Conservation (phyloP, 2,329 filamentous ascomycete genomes). For the Alternaria hordeiaustralica region DNA sequence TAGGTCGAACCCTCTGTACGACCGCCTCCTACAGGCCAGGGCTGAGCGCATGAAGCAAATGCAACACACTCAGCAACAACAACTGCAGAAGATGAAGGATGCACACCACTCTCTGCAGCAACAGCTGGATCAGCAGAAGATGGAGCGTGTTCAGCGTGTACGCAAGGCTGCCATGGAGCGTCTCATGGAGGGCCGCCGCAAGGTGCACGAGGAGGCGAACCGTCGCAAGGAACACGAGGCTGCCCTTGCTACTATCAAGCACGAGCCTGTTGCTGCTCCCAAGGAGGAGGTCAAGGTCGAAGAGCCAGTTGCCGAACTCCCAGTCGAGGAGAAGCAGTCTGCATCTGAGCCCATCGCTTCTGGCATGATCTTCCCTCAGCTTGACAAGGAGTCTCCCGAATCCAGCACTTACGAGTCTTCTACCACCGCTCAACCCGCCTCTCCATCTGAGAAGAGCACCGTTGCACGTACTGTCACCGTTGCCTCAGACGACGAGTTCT, state of each 20-base stretch:
- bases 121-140: constrained; percentile 33
- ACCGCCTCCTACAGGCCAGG: constrained; percentile 34
- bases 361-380: constrained; percentile 95
- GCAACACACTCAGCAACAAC: constrained; percentile 25
- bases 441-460: constrained; percentile 38
- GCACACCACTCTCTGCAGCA: constrained; percentile 25
- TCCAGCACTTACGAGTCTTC: constrained; percentile 76
- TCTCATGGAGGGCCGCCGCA: constrained; percentile 38
- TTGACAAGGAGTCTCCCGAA: constrained; percentile 90
- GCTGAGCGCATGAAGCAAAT: constrained; percentile 30
- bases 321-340: constrained; percentile 43
- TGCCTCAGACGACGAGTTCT: constrained; percentile 59
- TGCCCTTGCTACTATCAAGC: constrained; percentile 21
- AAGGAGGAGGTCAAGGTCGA: constrained; percentile 19
- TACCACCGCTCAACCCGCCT: constrained; percentile 36
- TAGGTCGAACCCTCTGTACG: constrained; percentile 25
- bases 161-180: constrained; percentile 47
- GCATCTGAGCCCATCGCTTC: constrained; percentile 30
- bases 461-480: constrained; percentile 42
- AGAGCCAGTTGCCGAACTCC: constrained; percentile 36
- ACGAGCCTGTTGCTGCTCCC: constrained; percentile 40
- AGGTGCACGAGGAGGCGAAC: constrained; percentile 37
- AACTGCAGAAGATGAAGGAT: constrained; percentile 32
- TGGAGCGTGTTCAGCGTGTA: constrained; percentile 40
- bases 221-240: constrained; percentile 46